A percentile compares a stretch with the other conserved stretches of the same genome.
Evolutionary conservation across 495 filamentous ascomycete genomes (phyloP).

Genomic region (Cudoniella acicularis): DNA sequence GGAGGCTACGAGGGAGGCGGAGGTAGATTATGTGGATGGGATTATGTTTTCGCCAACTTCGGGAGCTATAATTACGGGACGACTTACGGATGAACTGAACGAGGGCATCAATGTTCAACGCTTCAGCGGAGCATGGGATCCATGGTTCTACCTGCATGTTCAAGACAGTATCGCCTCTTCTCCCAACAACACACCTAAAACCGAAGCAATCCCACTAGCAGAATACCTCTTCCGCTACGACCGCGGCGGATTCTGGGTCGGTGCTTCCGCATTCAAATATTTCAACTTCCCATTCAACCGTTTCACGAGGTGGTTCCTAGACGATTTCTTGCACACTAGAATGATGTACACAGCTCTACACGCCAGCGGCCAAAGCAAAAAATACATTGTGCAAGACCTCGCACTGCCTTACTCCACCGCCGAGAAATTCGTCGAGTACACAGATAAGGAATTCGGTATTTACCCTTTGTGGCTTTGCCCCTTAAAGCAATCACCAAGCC

Average conservation of each 20-base stretch:
- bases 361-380: slow-evolving; percentile 47
- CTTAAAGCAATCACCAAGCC: slow-evolving; percentile 37
- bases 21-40: slow-evolving; percentile 40
- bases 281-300: slow-evolving; percentile 54
- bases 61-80: slow-evolving; percentile 51
- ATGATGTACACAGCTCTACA: slow-evolving; percentile 61
- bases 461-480: slow-evolving; percentile 62
- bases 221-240: slow-evolving; percentile 62
- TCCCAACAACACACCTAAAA: slow-evolving; percentile 11
- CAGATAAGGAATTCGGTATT: slow-evolving; percentile 41
- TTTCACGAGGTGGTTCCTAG: slow-evolving; percentile 53
- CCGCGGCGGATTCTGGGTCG: slow-evolving; percentile 59
- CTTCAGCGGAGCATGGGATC: slow-evolving; percentile 44
- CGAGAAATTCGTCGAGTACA: slow-evolving; percentile 50
- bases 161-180: slow-evolving; percentile 27
- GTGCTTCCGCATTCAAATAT: slow-evolving; percentile 49
- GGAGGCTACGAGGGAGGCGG: slow-evolving; percentile 23
- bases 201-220: slow-evolving; percentile 46
- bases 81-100: slow-evolving; percentile 37
- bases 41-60: slow-evolving; percentile 46
- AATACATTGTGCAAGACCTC: slow-evolving; percentile 56
- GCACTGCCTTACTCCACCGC: slow-evolving; percentile 49
- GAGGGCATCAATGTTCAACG: slow-evolving; percentile 29
- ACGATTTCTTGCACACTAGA: slow-evolving; percentile 61
- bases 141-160: slow-evolving; percentile 53